Conservation (phyloP, 2,329 filamentous ascomycete genomes). For the Microcyclospora pomicola region DNA sequence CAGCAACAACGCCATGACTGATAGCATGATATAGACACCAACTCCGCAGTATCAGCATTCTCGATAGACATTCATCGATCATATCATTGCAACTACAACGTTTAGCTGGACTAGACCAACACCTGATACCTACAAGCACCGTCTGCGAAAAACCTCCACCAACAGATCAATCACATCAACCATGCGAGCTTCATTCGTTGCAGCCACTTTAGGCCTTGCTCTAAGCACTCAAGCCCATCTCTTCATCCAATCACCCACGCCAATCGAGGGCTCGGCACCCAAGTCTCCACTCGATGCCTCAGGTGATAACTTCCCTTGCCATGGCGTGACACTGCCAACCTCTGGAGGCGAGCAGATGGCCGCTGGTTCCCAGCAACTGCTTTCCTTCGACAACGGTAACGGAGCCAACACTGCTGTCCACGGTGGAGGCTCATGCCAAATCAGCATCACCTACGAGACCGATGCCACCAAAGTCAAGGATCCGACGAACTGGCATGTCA, state of each 20-base stretch:
- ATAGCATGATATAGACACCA: no score
- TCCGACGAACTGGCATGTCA: constrained; percentile 66
- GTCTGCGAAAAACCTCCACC: constrained; percentile 1
- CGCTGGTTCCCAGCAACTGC: constrained; percentile 46
- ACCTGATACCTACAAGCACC: no score
- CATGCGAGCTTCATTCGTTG: constrained; percentile 31
- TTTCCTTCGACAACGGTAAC: constrained; percentile 42
- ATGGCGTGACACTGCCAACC: constrained; percentile 37
- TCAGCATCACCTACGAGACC: constrained; percentile 69
- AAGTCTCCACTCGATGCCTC: constrained; percentile 50
- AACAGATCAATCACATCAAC: background rate
- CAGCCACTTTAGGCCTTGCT: constrained; percentile 34
- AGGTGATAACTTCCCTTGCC: constrained; percentile 73
- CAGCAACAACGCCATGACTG: no score
- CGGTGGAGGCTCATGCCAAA: constrained; percentile 83
- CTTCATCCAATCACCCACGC: constrained; percentile 53
- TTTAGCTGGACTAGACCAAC: constrained; percentile 1
- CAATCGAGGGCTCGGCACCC: constrained; percentile 38
- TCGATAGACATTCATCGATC: background rate
- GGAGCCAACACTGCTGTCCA: constrained; percentile 58
- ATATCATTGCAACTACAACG: background rate
- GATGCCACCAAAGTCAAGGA: constrained; percentile 42
- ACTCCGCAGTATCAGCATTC: no score
- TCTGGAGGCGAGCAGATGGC: constrained; percentile 43
- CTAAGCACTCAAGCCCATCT: constrained; percentile 59